Evolutionary conservation across 805 yeast species (phyloP).

Genomic region (Wickerhamomyces mucosus): DNA sequence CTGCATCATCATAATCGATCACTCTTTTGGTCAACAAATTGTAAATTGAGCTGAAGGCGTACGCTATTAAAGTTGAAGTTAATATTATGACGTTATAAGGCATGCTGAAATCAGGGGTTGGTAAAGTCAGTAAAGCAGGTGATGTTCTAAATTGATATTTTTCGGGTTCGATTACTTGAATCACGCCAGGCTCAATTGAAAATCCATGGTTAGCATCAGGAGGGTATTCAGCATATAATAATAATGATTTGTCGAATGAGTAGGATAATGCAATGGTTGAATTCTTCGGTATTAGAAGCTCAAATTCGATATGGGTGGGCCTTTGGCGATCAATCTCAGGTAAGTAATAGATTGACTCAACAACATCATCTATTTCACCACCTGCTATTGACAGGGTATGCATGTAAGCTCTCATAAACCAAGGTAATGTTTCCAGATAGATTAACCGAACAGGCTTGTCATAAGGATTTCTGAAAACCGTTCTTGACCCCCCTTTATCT

Average conservation of each 20-base stretch:
- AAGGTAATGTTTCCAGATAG: conserved; percentile 79
- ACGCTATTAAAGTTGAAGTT: conserved; percentile 87
- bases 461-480: conserved; percentile 64
- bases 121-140: conserved; percentile 75
- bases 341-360: conserved; percentile 48
- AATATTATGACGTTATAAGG: conserved; percentile 94
- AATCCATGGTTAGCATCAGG: conserved; percentile 99
- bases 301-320: conserved; percentile 76
- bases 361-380: conserved; percentile 24
- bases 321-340: conserved; percentile 76
- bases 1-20: conserved; percentile 59
- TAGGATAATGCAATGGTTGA: conserved; percentile 55
- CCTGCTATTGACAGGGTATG: conserved; percentile 44
- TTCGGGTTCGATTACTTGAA: conserved; percentile 40
- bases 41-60: conserved; percentile 81
- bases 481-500: conserved; percentile 82
- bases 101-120: conserved; percentile 98
- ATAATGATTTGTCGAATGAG: conserved; percentile 79
- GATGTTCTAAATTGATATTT: conserved; percentile 64
- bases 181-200: conserved; percentile 84
- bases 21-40: conserved; percentile 68
- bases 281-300: conserved; percentile 52
- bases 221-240: conserved; percentile 88
- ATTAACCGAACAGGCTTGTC: conserved; percentile 37
- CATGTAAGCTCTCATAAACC: conserved; percentile 82